Evolutionary conservation across 176 grass and related monocot genomes (phyloP).

Genomic region (Oryza coarctata): DNA sequence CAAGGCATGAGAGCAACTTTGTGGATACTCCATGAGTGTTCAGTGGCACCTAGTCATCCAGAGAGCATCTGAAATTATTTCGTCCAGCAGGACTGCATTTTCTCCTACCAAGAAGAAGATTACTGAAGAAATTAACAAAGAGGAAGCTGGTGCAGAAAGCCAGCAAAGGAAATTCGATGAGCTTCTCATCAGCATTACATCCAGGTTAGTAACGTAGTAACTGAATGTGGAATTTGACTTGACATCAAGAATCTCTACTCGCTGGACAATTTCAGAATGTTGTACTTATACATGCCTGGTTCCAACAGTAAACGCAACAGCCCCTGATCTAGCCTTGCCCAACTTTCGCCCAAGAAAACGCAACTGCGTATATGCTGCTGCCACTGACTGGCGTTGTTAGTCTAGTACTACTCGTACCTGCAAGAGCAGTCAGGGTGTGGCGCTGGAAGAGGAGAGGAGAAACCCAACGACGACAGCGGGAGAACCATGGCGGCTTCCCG

Average conservation of each 20-base stretch:
- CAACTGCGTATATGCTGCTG: background rate
- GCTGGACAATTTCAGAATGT: no score
- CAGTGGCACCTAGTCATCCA: background rate
- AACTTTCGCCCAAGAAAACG: background rate
- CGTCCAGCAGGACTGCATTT: background rate
- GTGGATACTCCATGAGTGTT: conserved; percentile 28
- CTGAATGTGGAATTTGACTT: background rate
- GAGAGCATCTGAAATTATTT: conserved; percentile 25
- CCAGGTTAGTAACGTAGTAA: background rate
- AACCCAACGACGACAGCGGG: background rate
- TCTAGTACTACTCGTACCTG: conserved; percentile 9
- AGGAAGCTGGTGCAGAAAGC: background rate
- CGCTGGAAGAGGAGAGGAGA: background rate
- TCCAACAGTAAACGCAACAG: background rate
- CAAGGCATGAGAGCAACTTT: conserved; percentile 53
- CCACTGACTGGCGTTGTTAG: background rate
- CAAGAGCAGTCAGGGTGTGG: background rate
- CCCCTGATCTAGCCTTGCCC: background rate
- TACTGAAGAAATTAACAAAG: background rate
- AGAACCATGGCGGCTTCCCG: conserved; percentile 26
- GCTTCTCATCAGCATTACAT: background rate
- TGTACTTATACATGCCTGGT: no score
- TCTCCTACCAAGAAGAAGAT: conserved; percentile 9
- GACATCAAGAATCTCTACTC: background rate
- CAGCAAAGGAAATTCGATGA: background rate